Evolutionary conservation across 371 early-diverging fungal species (phyloP), one percentile per base, ranked within the genome.

Genomic region (Parasitella parasitica): DNA sequence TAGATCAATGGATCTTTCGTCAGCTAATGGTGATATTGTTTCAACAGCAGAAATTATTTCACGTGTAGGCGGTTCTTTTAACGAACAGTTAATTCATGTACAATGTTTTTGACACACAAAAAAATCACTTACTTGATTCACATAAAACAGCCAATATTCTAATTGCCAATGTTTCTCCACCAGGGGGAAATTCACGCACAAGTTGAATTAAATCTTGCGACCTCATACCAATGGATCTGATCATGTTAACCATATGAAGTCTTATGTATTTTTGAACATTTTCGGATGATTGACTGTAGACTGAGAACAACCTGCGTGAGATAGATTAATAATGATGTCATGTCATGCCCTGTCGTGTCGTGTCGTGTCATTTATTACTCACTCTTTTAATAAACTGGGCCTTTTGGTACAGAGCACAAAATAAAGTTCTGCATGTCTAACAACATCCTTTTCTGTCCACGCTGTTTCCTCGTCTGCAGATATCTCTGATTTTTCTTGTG

Each of bases 101-200:
- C 16, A 39, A 15, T 34, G 12, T 34, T 27, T 5, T 27, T 22
- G 34, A 37, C 22, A 41, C 27, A 18, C 0, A 35, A 15, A 15
- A 15, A 36, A n/a, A n/a, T n/a, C n/a, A 43, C 59, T 70, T 82
- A 86, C 89, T 85, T 59, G 81, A 84, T 64, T 89, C 90, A 48
- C 92, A 87, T 59, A 94, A 65, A 57, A 90, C 80, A 13, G 77
- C 75, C 18, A 96, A 64, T n/a, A 92, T 83, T 24, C 85, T 80
- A 36, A 92, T 78, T 1, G 84, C 88, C 55, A 94, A 72, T 18
- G 82, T 76, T 67, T 94, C 94, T 20, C 90, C 81, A 6, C 94
- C 94, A 20, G 63, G 61, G 8, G 91, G 92, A 72, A 93, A 94
- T 54, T 76, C 69, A 6, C 81, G 72, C 58, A 96, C 76, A 28